Conservation (phyloP, 208 protist species). For the Kentomonas sorsogonicus region DNA sequence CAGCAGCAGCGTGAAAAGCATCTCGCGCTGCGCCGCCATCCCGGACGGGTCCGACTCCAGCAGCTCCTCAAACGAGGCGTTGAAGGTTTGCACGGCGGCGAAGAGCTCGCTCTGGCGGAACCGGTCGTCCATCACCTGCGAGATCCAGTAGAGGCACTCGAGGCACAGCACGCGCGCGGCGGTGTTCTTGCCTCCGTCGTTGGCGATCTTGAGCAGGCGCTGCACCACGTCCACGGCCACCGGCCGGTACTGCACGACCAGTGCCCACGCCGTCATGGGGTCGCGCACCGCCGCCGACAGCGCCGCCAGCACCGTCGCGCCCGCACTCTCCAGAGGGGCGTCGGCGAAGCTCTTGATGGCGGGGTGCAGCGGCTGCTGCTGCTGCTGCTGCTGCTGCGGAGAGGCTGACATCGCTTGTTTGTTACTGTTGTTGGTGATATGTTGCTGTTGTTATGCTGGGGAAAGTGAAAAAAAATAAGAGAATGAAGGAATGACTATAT, state of each 20-base stretch:
- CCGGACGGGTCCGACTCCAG: slow-evolving; percentile 31
- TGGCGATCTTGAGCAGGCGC: slow-evolving; percentile 45
- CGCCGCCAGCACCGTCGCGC: slow-evolving; percentile 52
- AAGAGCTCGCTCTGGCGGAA: slow-evolving; percentile 62
- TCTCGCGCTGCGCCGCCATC: slow-evolving; percentile 43
- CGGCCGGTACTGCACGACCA: slow-evolving; percentile 18
- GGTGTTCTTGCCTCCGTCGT: slow-evolving; percentile 56
- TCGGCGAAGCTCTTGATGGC: slow-evolving; percentile 56
- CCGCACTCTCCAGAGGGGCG: slow-evolving; percentile 31
- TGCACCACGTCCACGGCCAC: slow-evolving; percentile 28
- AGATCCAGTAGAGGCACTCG: slow-evolving; percentile 75
- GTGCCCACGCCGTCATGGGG: slow-evolving; percentile 19
- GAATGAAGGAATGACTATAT: slow-evolving; percentile 8
- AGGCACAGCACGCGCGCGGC: slow-evolving; percentile 49
- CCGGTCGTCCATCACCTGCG: slow-evolving; percentile 35
- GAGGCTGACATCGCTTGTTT: no score
- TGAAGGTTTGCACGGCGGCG: slow-evolving; percentile 50
- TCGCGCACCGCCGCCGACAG: slow-evolving; percentile 42
- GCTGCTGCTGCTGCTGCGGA: no score
- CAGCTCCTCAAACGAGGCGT: slow-evolving; percentile 71
- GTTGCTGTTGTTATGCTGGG: slow-evolving; percentile 2
- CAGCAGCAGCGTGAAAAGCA: slow-evolving; percentile 75
- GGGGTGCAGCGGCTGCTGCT: slow-evolving; percentile 31
- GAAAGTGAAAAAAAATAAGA: slow-evolving; percentile 3
- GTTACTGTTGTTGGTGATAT: not conserved